Percentiles rank a stretch among this genome's conserved stretches.
Conservation (phyloP, 768 basidiomycete species). For the Rhodotorula sphaerocarpa region DNA sequence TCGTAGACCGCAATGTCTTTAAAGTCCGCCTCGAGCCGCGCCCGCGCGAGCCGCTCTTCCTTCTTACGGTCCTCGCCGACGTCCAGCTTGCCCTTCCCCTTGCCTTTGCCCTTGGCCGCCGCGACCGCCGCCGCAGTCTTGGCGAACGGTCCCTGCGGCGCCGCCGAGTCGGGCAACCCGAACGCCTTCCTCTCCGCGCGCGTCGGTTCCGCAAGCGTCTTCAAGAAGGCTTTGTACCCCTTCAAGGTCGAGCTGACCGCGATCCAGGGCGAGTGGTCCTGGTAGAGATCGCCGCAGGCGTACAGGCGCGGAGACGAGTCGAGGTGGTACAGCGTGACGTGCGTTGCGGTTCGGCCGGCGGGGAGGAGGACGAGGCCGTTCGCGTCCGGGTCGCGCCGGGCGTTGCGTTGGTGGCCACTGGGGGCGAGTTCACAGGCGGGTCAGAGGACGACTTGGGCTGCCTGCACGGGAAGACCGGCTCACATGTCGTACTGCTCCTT, state of each 20-base stretch:
- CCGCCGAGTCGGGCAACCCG: neutral
- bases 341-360: conserved; percentile 18
- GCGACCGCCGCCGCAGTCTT: neutral
- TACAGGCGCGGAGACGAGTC: conserved; percentile 22
- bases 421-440: neutral
- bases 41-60: conserved; percentile 17
- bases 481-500: conserved; percentile 25
- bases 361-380: conserved; percentile 29
- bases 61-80: conserved; percentile 5
- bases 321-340: conserved; percentile 19
- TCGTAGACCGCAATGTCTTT: conserved; percentile 7
- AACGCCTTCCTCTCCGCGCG: conserved; percentile 1
- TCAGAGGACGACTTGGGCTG: neutral
- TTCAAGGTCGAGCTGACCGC: neutral
- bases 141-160: conserved; percentile 1
- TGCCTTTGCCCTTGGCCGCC: conserved; percentile 2
- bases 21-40: conserved; percentile 13
- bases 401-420: conserved; percentile 30
- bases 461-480: neutral
- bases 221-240: conserved; percentile 24
- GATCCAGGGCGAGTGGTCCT: conserved; percentile 1
- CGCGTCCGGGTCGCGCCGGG: conserved; percentile 10
- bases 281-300: conserved; percentile 8
- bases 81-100: conserved; percentile 2
- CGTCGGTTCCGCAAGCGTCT: conserved; percentile 15